Evolutionary conservation across 2,329 filamentous ascomycete genomes (phyloP).

Genomic region (Endoconidiophora polonica): DNA sequence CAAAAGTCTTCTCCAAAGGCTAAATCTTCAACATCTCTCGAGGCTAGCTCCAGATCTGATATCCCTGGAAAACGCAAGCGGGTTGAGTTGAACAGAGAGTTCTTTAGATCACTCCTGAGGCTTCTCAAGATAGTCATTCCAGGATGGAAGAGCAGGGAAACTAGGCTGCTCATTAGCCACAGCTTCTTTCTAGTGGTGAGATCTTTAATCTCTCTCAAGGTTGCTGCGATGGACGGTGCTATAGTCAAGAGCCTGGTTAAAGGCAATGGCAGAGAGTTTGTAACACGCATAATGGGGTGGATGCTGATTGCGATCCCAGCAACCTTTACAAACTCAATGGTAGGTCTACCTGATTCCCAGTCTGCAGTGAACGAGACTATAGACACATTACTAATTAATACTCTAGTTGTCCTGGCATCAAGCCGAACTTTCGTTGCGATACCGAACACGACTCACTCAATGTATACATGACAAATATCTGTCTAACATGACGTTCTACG

Average conservation of each 20-base stretch:
- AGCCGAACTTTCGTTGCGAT: slow-evolving; percentile 81
- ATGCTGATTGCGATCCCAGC: slow-evolving; percentile 93
- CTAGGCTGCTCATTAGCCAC: slow-evolving; percentile 72
- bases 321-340: slow-evolving; percentile 98
- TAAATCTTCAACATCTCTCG: slow-evolving; percentile 14
- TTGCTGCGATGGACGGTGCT: slow-evolving; percentile 86
- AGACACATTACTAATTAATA: neutral
- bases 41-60: slow-evolving; percentile 2
- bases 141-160: slow-evolving; percentile 76
- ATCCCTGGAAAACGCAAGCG: slow-evolving; percentile 44
- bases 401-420: slow-evolving; percentile 90
- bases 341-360: slow-evolving; percentile 25
- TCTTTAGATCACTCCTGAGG: slow-evolving; percentile 55
- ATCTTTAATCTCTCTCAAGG: slow-evolving; percentile 86
- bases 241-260: slow-evolving; percentile 85
- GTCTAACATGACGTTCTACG: slow-evolving; percentile 96
- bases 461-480: slow-evolving; percentile 91
- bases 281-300: slow-evolving; percentile 88
- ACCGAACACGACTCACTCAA: slow-evolving; percentile 83
- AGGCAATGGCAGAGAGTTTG: slow-evolving; percentile 78
- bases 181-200: slow-evolving; percentile 82
- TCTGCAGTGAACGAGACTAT: neutral
- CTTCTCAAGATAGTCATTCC: slow-evolving; percentile 79
- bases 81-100: slow-evolving; percentile 82
- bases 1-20: slow-evolving; percentile 42